A percentile compares a stretch with the other conserved stretches of the same genome.
These are phyloP conservation scores for Litsea cubeba DNA, from an alignment of 164 flowering plant species.

Conservation along the genomic window DNA sequence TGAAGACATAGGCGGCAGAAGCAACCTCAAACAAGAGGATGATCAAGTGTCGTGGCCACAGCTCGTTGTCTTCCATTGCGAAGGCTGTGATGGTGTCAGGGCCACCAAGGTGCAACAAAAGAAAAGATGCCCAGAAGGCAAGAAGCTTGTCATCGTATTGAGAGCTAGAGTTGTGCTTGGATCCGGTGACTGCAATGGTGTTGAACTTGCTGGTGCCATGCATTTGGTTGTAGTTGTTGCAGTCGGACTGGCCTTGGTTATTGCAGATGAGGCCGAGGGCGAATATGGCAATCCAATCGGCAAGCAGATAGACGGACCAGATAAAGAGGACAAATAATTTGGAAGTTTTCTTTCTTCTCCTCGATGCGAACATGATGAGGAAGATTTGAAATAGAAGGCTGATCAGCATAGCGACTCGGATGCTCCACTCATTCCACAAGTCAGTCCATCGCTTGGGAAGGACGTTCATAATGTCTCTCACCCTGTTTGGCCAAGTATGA, in stretches of 20 bases:
- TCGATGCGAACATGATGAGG: conserved; percentile 23
- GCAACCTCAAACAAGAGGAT: conserved; percentile 24
- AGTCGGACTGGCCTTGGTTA: background rate
- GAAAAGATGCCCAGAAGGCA: conserved; percentile 57
- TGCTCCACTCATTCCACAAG: conserved; percentile 28
- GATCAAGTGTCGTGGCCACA: conserved; percentile 43
- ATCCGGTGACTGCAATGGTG: background rate
- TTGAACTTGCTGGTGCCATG: background rate
- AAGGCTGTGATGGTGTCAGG: conserved; percentile 60
- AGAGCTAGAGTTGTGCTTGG: background rate
- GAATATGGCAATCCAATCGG: conserved; percentile 40
- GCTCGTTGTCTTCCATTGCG: conserved; percentile 52
- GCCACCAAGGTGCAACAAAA: conserved; percentile 58
- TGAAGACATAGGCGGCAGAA: conserved; percentile 29
- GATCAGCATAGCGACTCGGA: conserved; percentile 18
- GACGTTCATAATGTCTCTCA: background rate
- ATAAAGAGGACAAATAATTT: conserved; percentile 1
- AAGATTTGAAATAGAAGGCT: conserved; percentile 24
- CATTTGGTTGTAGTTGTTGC: no score
- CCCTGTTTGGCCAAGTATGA: background rate
- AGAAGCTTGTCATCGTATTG: conserved; percentile 7
- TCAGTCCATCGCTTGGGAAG: background rate
- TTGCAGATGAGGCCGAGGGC: conserved; percentile 42
- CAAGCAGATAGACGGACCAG: conserved; percentile 36
- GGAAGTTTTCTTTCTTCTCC: conserved; percentile 16